Evolutionary conservation across 306 rosid genomes (phyloP).

Genomic region (Herpetospermum pedunculosum): DNA sequence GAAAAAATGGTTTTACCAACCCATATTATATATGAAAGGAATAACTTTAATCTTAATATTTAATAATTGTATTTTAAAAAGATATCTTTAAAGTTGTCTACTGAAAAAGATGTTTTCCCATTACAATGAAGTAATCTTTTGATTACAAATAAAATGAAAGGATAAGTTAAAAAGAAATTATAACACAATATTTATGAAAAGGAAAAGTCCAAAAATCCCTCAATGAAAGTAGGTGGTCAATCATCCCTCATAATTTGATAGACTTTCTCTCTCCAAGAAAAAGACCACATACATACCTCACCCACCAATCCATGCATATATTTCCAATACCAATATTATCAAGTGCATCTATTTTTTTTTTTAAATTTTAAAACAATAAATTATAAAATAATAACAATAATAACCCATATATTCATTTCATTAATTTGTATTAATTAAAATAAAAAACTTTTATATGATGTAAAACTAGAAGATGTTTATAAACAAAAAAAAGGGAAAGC

Average conservation of each 20-base stretch:
- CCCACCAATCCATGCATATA: neutral
- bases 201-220: neutral
- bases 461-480: neutral
- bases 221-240: neutral
- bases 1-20: too few species aligned
- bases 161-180: neutral
- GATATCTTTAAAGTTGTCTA: neutral
- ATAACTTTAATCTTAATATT: neutral
- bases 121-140: neutral
- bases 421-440: neutral
- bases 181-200: neutral
- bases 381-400: too few species aligned
- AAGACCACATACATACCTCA: neutral
- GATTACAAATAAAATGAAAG: neutral
- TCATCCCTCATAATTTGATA: neutral
- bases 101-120: neutral
- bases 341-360: neutral
- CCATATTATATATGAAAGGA: neutral
- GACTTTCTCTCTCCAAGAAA: neutral
- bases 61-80: neutral
- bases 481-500: neutral
- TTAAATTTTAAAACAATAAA: neutral
- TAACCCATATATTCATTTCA: neutral
- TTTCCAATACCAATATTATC: neutral
- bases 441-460: neutral